Percentiles rank a stretch among this genome's conserved stretches.
Evolutionary conservation across 768 basidiomycete species (phyloP).

Genomic region (Lactifluus echinatus): DNA sequence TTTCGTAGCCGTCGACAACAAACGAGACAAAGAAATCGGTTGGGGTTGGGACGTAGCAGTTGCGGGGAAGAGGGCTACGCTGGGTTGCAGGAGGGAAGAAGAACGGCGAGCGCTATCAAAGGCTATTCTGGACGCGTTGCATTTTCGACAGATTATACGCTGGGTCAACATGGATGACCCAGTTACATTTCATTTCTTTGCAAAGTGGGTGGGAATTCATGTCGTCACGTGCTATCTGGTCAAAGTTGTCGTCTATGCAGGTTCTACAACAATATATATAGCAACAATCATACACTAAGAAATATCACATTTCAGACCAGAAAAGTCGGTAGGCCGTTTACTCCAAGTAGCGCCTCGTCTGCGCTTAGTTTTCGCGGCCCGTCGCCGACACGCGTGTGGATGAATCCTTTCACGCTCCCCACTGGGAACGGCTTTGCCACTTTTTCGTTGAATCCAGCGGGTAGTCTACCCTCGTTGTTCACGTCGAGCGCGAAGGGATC

Average conservation of each 20-base stretch:
- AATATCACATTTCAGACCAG: constrained; percentile 27
- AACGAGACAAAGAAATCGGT: neutral
- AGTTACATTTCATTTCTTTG: too few species aligned
- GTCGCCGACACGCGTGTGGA: constrained; percentile 89
- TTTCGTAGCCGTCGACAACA: neutral
- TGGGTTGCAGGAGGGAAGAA: neutral
- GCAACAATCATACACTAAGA: neutral
- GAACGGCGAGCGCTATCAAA: neutral
- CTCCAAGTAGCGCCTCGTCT: constrained; percentile 57
- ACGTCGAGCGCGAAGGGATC: constrained; percentile 55
- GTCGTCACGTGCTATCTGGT: neutral
- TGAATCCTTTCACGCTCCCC: constrained; percentile 81
- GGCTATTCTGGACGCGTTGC: neutral
- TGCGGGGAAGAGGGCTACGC: neutral
- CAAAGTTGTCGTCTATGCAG: neutral
- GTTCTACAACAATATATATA: constrained; percentile 6
- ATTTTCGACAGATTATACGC: neutral
- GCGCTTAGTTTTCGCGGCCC: constrained; percentile 66
- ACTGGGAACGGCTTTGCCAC: constrained; percentile 66
- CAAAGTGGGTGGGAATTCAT: too few species aligned
- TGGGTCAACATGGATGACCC: neutral
- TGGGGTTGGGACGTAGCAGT: neutral
- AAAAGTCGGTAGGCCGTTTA: constrained; percentile 60
- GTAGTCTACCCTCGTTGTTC: constrained; percentile 40
- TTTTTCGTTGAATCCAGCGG: constrained; percentile 67